Evolutionary conservation across 768 basidiomycete genomes (phyloP), one percentile per base, ranked within the genome.

Genomic region (Chiua virens): DNA sequence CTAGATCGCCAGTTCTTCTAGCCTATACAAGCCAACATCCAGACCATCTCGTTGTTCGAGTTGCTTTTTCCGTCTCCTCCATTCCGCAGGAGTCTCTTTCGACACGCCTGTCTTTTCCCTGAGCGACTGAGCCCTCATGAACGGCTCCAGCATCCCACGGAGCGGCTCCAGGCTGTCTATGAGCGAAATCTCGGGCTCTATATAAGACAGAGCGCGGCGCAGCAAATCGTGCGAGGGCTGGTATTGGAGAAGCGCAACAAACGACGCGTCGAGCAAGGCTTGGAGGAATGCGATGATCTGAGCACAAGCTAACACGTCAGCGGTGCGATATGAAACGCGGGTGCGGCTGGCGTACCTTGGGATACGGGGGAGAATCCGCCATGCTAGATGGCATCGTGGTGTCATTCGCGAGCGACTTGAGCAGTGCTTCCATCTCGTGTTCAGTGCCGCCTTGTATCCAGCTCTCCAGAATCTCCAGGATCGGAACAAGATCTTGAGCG

Each of bases 1-100:
- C 39, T 71, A 87, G 52, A 88, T 65, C 30, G 77, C 70, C 56
- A 92, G 72, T 59, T 89, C 85, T 58, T 91, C 89, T 53, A 91
- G 62, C 66, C 81, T 83, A 67, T 91, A 90, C 57, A 82, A 58
- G 20, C 86, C 86, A 48, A 89, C 73, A 30, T 74, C 75, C 48
- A 81, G 72, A 27, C 71, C 74, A 18, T 75, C 73, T 52, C 76
- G 79, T 56, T 82, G 79, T 32, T 75, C 76, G n/a, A 73, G 74
- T 55, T 74, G 68, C 65, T 79, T 83, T 61, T 71, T 75, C 60
- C 81, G 71, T 66, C 74, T 76, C 56, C 73, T 77, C 80, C 77
- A 79, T 61, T 83, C 82, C 9, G 55, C 62, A 20, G 54, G 49
- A 6, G 61, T 61, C 51, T 69, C 70, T 47, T 69, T 77, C 58